Evolutionary conservation across 2,329 filamentous ascomycete genomes (phyloP).

Genomic region (Beauveria rudraprayagi): DNA sequence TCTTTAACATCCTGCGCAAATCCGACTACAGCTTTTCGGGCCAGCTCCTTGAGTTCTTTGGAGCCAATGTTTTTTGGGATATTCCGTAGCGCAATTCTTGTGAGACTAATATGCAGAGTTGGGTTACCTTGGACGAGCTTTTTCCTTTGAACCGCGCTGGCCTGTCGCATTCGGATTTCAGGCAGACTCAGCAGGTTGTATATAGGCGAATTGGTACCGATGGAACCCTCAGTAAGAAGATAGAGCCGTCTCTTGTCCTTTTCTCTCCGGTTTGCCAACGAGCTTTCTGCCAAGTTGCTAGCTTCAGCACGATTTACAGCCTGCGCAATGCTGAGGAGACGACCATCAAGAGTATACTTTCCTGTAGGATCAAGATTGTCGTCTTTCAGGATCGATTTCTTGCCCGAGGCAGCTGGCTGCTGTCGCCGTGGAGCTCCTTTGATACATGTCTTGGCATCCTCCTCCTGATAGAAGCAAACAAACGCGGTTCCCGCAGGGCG

Average conservation of each 20-base stretch:
- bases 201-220: conserved; percentile 67
- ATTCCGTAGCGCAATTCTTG: conserved; percentile 85
- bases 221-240: conserved; percentile 77
- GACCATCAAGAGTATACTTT: conserved; percentile 82
- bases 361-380: conserved; percentile 74
- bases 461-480: conserved; percentile 76
- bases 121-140: conserved; percentile 88
- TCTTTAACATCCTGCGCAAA: conserved; percentile 86
- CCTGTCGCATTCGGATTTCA: conserved; percentile 81
- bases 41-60: conserved; percentile 85
- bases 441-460: conserved; percentile 71
- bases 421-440: conserved; percentile 60
- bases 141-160: conserved; percentile 79
- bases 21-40: conserved; percentile 84
- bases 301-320: conserved; percentile 83
- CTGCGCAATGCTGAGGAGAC: conserved; percentile 73
- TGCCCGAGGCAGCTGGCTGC: conserved; percentile 40
- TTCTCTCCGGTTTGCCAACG: conserved; percentile 54
- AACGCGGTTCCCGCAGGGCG: conserved; percentile 89
- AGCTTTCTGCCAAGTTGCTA: conserved; percentile 61
- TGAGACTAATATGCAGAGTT: conserved; percentile 78
- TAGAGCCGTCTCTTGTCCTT: conserved; percentile 88
- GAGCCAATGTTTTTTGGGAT: conserved; percentile 74
- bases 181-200: conserved; percentile 68
- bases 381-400: conserved; percentile 81